Evolutionary conservation across 108 stramenopile species (phyloP), one percentile per base, ranked within the genome.

Genomic region (Nitzschia sp.): DNA sequence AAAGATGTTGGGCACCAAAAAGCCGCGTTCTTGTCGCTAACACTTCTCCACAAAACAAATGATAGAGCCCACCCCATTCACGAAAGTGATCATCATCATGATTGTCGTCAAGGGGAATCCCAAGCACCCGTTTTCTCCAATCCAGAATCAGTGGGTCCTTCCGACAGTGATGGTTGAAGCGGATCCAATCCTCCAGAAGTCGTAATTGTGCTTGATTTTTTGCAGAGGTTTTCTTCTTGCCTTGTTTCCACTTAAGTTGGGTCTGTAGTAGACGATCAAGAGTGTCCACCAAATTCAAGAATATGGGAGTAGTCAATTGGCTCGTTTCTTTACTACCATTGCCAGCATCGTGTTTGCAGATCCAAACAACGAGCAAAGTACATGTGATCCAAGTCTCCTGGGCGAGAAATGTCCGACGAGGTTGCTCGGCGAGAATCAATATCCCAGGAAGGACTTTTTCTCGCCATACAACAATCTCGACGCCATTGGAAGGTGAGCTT

Each of bases 381-480:
- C 56, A 17, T 17, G 68, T 46, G 15, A 30, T 45, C 68, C 56
- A 69, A 17, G 68, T 41, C 31, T 28, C 32, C 19, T 69, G 68
- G 0, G 56, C 68, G 28, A 69, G 30, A n/a, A 56, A 26, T 13
- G 68, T 69, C 1, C 68, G 68, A 19, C 65, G 30, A 23, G 4
- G 28, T 50, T 52, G 55, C 4, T 56, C 55, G n/a, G 21, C 27
- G 4, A 56, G 23, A 3, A 6, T 28, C 3, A 29, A 17, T 3
- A 56, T 11, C 8, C 11, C 21, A 15, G 28, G 29, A 6, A 56
- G 31, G 15, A 56, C 17, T 11, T 22, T 8, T 11, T 56, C 55
- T 9, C 5, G 30, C 55, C 55, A 56, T 29, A 23, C 21, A 23
- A n/a, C n/a, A n/a, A n/a, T n/a, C n/a, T n/a, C n/a, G n/a, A n/a